These are phyloP conservation scores for Dendrobium officinale DNA, from an alignment of 106 monocot genomes.

Conservation along the genomic window DNA sequence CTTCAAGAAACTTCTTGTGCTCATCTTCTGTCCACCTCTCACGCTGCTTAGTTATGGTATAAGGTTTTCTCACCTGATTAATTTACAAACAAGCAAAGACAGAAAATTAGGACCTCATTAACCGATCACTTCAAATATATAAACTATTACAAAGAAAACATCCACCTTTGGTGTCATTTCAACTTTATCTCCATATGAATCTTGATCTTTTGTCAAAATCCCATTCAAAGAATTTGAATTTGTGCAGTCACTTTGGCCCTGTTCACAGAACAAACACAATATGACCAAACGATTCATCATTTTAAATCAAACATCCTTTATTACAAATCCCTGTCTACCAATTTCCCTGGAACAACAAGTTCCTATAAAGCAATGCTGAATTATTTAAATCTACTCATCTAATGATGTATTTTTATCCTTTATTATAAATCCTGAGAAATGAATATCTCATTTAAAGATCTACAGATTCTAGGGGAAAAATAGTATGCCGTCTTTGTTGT, in stretches of 20 bases:
- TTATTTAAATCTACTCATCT: no score
- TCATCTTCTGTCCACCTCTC: constrained; percentile 73
- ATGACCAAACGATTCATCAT: neutral
- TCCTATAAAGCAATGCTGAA: no score
- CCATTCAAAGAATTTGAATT: neutral
- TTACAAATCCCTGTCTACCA: neutral
- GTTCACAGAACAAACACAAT: neutral
- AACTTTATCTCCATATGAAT: constrained; percentile 1
- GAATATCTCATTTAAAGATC: no score
- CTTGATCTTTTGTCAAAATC: constrained; percentile 1
- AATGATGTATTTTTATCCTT: no score
- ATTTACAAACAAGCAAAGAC: neutral
- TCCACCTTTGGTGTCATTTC: constrained; percentile 11
- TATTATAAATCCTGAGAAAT: no score
- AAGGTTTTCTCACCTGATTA: constrained; percentile 52
- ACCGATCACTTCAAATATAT: neutral
- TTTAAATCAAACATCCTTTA: neutral
- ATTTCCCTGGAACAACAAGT: no score
- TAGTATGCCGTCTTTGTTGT: no score
- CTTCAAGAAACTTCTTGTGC: constrained; percentile 60
- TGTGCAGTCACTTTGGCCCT: neutral
- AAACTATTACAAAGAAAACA: neutral
- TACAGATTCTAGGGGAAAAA: no score
- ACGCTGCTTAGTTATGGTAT: constrained; percentile 54
- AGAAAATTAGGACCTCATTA: neutral